These are phyloP conservation scores for Picea abies DNA, from an alignment of 83 land plant species.

Conservation along the genomic window DNA sequence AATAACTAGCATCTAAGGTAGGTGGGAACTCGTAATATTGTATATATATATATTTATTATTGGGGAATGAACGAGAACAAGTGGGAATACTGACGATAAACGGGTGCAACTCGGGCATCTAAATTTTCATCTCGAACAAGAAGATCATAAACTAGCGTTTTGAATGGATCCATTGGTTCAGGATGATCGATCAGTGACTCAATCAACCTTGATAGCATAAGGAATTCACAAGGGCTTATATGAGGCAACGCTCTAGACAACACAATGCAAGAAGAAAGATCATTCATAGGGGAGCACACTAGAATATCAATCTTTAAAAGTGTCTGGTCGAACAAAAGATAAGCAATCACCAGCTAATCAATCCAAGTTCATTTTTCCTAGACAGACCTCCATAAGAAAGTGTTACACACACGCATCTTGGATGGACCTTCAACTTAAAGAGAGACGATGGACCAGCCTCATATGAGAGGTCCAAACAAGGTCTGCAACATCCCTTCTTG, in stretches of 20 bases:
- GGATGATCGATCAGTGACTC: neutral
- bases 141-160: neutral
- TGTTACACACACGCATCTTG: neutral
- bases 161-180: neutral
- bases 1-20: too few relatives aligned
- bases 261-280: too few relatives aligned
- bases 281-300: too few relatives aligned
- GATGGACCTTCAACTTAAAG: neutral
- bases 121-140: neutral
- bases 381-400: too few relatives aligned
- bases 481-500: too few relatives aligned
- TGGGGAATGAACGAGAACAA: neutral
- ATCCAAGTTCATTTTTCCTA: too few relatives aligned
- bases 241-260: neutral
- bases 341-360: too few relatives aligned
- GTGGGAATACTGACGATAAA: neutral
- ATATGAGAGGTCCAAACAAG: too few relatives aligned
- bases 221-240: neutral
- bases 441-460: too few relatives aligned
- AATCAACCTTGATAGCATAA: neutral
- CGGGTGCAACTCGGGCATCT: neutral
- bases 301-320: too few relatives aligned
- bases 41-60: too few relatives aligned
- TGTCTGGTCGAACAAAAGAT: neutral
- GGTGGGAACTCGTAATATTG: neutral